Percentiles rank a stretch among this genome's conserved stretches.
Evolutionary conservation across 352 stramenopile species (phyloP).

Genomic region (Phytophthora parvispora): DNA sequence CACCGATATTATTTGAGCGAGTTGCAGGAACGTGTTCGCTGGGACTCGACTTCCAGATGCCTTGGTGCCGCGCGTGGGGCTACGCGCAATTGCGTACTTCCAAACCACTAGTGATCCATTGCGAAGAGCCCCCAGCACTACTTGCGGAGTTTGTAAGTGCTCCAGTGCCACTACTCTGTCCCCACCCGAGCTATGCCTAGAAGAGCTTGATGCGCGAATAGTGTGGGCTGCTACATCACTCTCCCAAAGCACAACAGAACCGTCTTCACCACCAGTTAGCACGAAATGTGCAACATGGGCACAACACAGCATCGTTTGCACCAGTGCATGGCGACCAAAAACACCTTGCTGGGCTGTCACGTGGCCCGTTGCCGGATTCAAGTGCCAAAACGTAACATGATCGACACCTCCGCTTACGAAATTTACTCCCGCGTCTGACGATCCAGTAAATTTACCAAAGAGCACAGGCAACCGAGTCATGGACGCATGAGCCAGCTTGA

Average conservation of each 20-base stretch:
- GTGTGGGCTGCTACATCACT: slow-evolving; percentile 62
- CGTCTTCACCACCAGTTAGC: slow-evolving; percentile 62
- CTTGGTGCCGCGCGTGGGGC: slow-evolving; percentile 10
- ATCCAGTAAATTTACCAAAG: slow-evolving; percentile 59
- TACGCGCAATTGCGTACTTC: slow-evolving; percentile 29
- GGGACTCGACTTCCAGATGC: slow-evolving; percentile 23
- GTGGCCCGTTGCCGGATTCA: slow-evolving; percentile 59
- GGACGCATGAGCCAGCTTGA: slow-evolving; percentile 38
- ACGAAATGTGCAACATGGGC: slow-evolving; percentile 54
- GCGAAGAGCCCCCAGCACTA: slow-evolving; percentile 51
- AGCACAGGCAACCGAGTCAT: slow-evolving; percentile 71
- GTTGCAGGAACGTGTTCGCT: slow-evolving; percentile 45
- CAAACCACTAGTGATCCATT: slow-evolving; percentile 48
- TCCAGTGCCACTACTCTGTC: slow-evolving; percentile 49
- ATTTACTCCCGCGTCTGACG: slow-evolving; percentile 9
- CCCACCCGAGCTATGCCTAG: not conserved
- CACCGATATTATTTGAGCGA: slow-evolving; percentile 26
- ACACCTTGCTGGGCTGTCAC: slow-evolving; percentile 64
- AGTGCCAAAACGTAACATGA: slow-evolving; percentile 74
- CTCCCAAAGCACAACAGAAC: slow-evolving; percentile 66
- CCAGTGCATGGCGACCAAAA: slow-evolving; percentile 70
- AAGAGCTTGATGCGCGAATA: slow-evolving; percentile 9
- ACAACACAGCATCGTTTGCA: slow-evolving; percentile 60
- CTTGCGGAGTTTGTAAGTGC: slow-evolving; percentile 42
- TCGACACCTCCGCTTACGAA: slow-evolving; percentile 82